Percentiles rank a stretch among this genome's conserved stretches.
Conservation (phyloP, 2,329 filamentous ascomycete species). For the Exophiala sp. region DNA sequence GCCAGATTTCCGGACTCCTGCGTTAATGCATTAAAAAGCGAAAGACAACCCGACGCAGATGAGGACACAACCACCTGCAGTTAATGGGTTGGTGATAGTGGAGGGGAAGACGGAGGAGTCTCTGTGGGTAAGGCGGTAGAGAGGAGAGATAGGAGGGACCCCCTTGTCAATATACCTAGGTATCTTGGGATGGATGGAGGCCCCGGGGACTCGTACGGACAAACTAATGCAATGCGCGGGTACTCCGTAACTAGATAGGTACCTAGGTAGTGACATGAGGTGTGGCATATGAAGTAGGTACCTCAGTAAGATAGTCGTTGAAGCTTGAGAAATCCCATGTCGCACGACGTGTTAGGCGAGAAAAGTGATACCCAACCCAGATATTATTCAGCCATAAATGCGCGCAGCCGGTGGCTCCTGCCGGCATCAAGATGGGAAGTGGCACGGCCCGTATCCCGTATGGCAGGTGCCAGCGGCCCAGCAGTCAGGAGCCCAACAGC, state of each 20-base stretch:
- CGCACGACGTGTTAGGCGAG: too few relatives aligned
- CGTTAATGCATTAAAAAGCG: background rate
- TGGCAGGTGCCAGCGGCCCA: slow-evolving; percentile 13
- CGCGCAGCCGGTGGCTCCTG: background rate
- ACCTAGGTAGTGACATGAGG: too few relatives aligned
- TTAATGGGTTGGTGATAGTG: background rate
- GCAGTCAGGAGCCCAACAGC: background rate
- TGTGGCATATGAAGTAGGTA: too few relatives aligned
- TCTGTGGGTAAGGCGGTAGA: background rate
- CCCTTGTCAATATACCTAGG: background rate
- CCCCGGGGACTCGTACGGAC: background rate
- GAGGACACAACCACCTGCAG: background rate
- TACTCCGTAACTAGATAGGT: too few relatives aligned
- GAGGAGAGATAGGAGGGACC: background rate
- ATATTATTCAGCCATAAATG: too few relatives aligned
- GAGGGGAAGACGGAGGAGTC: background rate
- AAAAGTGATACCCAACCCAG: too few relatives aligned
- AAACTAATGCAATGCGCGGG: background rate
- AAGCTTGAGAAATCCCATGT: too few relatives aligned
- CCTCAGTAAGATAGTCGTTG: too few relatives aligned
- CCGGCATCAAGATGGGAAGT: background rate
- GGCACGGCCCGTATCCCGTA: slow-evolving; percentile 1
- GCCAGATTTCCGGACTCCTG: background rate
- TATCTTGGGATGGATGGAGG: background rate
- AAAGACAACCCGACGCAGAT: background rate